Base-by-base conservation (phyloP, 768 basidiomycete genomes). In the Thelephora aurantiotincta region DNA sequence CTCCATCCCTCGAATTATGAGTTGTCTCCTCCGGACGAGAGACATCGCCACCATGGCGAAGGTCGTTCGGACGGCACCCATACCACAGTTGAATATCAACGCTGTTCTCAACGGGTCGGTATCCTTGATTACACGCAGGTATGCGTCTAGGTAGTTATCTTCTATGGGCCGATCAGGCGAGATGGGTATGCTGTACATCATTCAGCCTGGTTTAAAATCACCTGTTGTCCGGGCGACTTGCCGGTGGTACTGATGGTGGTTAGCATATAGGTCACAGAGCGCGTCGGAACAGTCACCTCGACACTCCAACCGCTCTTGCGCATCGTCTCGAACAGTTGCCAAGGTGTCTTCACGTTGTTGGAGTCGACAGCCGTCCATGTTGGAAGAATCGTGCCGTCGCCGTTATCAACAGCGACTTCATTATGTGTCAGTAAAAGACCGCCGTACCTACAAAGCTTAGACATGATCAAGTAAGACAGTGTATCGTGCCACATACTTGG, bases 41-140 rank as follows among this genome's bases (percentile, higher is more conserved):
- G 81, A 78, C 0, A 94, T 92, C 6, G 91, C 88, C n/a, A 82
- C 76, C 96, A 98, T 98, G 2, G 89, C 91, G 58, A 96, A 98
- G 0, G 93, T 97, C 2, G 92, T 93, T 16, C 94, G 75, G 1
- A 97, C 93, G 2, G 89, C 90, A 41, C 96, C 96, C 80, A 94
- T 91, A 30, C 96, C 94, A 60, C 94, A 97, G 44, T 86, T 91
- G 61, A 98, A 97, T 3, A 98, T 85, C 16, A 98, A 68, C 0
- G 85, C 80, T 0, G 90, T 91, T 14, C 69, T 69, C 3, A 82
- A 65, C 2, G 94, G 93, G 55, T 94, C 87, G 0, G 83, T 76
- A 35, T 73, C 63, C 52, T 78, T 77, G 50, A 99, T 83, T 33
- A 94, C 80, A 2, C 71, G 73, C 16, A 93, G 69, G 60, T 97